Conservation (phyloP, 108 stramenopile genomes). For the Aureococcus anophagefferens region DNA sequence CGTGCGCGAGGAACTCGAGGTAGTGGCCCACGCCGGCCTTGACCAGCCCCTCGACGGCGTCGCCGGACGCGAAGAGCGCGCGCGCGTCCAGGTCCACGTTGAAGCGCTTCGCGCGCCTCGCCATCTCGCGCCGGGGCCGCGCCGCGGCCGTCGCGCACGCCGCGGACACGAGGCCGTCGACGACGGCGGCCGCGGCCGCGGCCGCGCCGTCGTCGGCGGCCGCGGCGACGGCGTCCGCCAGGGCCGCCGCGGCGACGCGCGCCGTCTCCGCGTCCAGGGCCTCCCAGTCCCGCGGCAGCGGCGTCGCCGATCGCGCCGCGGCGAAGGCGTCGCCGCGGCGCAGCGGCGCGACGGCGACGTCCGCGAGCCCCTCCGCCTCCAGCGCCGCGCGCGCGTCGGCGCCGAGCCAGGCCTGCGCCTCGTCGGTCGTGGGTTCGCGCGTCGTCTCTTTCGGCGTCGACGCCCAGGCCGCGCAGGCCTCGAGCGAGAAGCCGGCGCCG, state of each 20-base stretch:
- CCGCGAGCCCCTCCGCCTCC: too few species aligned
- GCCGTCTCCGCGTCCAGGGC: neutral
- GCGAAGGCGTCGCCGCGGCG: too few species aligned
- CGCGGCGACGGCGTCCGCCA: neutral
- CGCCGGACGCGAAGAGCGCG: neutral
- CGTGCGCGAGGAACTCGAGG: neutral
- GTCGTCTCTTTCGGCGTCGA: too few species aligned
- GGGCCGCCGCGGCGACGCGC: neutral
- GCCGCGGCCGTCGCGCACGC: neutral
- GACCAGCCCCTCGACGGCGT: neutral
- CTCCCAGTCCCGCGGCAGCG: too few species aligned
- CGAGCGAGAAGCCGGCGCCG: neutral
- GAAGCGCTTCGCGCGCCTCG: neutral
- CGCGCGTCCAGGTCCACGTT: neutral
- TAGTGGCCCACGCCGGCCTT: neutral
- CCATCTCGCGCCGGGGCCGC: neutral
- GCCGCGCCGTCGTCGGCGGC: neutral
- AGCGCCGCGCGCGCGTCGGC: too few species aligned
- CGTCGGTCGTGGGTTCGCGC: too few species aligned
- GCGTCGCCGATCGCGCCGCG: too few species aligned
- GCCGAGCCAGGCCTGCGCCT: too few species aligned
- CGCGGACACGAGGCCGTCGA: neutral
- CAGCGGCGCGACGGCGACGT: too few species aligned
- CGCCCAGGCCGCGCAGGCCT: too few species aligned
- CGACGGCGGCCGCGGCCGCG: neutral